Evolutionary conservation across 331 rosid species (phyloP).

Genomic region (Pyrus hybrid): DNA sequence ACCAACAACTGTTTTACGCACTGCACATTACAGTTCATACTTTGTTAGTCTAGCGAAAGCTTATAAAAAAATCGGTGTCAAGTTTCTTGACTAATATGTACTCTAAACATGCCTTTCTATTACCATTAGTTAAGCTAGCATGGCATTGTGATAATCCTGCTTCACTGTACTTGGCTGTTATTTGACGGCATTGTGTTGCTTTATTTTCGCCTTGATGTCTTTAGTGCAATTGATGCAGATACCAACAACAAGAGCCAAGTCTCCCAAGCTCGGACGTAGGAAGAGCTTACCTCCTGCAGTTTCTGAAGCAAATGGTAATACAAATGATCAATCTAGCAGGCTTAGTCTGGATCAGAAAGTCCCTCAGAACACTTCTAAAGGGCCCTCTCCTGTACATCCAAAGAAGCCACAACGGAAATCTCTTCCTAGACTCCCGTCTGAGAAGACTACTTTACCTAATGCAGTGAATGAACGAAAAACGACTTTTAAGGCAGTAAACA

Average conservation of each 20-base stretch:
- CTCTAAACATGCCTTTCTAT: not conserved
- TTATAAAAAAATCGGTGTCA: not conserved
- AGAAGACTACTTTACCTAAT: constrained; percentile 44
- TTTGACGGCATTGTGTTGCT: not conserved
- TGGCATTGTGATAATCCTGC: not conserved
- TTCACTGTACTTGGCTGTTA: not conserved
- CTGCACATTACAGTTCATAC: not conserved
- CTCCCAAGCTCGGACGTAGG: constrained; percentile 96
- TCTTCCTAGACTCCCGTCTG: constrained; percentile 78
- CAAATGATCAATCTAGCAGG: constrained; percentile 37
- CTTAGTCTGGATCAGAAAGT: constrained; percentile 68
- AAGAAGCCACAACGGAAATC: constrained; percentile 87
- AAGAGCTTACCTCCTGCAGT: constrained; percentile 49
- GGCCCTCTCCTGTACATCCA: constrained; percentile 29
- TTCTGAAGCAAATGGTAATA: constrained; percentile 34
- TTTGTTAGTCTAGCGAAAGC: not conserved
- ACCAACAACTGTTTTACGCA: not conserved
- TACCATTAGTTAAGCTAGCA: not conserved
- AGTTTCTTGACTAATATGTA: not conserved
- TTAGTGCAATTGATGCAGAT: constrained; percentile 43
- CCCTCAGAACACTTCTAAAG: constrained; percentile 43
- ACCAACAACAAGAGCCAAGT: constrained; percentile 96
- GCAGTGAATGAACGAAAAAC: constrained; percentile 27
- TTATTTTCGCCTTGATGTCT: not conserved
- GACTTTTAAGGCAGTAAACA: constrained; percentile 22